Conservation (phyloP, 2,329 filamentous ascomycete genomes). For the Aspergillus phoenicis region DNA sequence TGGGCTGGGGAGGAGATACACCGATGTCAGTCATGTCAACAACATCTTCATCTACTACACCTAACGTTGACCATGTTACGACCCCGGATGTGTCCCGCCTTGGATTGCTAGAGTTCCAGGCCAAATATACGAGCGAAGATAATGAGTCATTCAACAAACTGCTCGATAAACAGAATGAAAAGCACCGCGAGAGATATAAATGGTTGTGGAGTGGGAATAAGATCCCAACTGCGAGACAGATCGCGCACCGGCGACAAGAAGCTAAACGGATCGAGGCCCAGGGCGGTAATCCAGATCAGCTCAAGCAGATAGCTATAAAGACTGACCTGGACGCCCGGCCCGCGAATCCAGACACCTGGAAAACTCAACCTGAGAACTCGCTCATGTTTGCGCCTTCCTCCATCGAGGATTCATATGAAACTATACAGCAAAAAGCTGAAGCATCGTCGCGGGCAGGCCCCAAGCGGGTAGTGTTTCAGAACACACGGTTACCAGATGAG, state of each 20-base stretch:
- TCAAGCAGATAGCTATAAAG: constrained; percentile 63
- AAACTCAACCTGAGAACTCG: constrained; percentile 71
- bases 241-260: constrained; percentile 56
- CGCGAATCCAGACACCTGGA: constrained; percentile 77
- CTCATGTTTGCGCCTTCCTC: constrained; percentile 73
- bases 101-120: constrained; percentile 82
- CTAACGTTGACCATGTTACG: constrained; percentile 47
- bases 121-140: constrained; percentile 94
- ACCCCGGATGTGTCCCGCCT: constrained; percentile 70
- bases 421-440: constrained; percentile 69
- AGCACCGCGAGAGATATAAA: constrained; percentile 78
- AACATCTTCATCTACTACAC: constrained; percentile 39
- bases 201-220: constrained; percentile 92
- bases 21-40: constrained; percentile 59
- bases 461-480: constrained; percentile 76
- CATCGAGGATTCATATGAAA: constrained; percentile 58
- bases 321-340: constrained; percentile 68
- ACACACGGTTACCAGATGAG: constrained; percentile 71
- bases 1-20: constrained; percentile 70
- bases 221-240: constrained; percentile 65
- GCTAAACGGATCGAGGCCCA: constrained; percentile 72
- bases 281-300: constrained; percentile 61
- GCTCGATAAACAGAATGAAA: constrained; percentile 86
- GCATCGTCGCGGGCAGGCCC: constrained; percentile 71
- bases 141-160: constrained; percentile 96